Evolutionary conservation across 2,329 filamentous ascomycete genomes (phyloP).

Genomic region (Aquanectria penicillioides): DNA sequence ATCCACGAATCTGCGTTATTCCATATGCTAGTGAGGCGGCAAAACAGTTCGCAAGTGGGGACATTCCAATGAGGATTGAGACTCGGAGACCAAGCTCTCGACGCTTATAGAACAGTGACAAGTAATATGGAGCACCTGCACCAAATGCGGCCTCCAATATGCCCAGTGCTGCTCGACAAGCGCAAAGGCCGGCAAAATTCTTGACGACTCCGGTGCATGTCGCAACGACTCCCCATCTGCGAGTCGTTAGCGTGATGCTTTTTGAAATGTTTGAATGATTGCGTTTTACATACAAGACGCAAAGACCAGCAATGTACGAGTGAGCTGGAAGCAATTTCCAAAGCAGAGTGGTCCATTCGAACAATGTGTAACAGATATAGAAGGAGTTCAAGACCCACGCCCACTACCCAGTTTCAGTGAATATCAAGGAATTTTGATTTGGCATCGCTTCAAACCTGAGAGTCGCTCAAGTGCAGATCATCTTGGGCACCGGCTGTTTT

Average conservation of each 20-base stretch:
- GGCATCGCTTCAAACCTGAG: not conserved
- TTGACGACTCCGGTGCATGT: constrained; percentile 22
- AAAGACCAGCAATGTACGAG: constrained; percentile 15
- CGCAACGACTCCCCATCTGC: constrained; percentile 28
- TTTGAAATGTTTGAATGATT: too few species aligned
- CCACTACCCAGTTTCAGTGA: constrained; percentile 16
- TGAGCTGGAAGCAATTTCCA: constrained; percentile 31
- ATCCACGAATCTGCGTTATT: constrained; percentile 20
- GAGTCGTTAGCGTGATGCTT: accelerated
- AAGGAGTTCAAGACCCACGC: constrained; percentile 33
- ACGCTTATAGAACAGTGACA: constrained; percentile 22
- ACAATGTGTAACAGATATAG: constrained; percentile 27
- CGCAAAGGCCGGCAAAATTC: constrained; percentile 10
- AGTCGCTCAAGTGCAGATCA: constrained; percentile 8
- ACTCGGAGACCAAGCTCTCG: constrained; percentile 23
- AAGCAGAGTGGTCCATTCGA: constrained; percentile 32
- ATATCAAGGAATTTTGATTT: too few species aligned
- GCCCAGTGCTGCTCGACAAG: constrained; percentile 7
- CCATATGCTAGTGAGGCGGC: too few species aligned
- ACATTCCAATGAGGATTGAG: constrained; percentile 25
- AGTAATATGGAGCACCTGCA: constrained; percentile 27
- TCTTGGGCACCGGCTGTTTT: constrained; percentile 31
- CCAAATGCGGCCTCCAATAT: constrained; percentile 31
- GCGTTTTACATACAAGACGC: constrained; percentile 18
- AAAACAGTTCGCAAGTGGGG: too few species aligned